Percentiles rank a stretch among this genome's conserved stretches.
These are phyloP conservation scores for Dothistroma septosporum DNA, from an alignment of 2,329 filamentous ascomycete species.

Conservation along the genomic window DNA sequence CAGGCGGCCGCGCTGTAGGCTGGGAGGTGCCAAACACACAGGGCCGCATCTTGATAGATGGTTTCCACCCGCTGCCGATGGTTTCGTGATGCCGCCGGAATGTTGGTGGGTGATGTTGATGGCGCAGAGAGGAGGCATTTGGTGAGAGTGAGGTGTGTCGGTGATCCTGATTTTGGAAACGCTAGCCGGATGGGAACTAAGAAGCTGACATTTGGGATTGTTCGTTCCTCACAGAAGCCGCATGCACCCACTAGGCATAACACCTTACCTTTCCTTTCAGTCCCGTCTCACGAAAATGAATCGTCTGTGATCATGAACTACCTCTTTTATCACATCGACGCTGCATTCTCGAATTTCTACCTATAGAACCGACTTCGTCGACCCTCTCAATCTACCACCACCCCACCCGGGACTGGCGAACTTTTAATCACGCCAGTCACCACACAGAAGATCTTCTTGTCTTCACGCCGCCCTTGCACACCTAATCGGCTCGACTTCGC, in stretches of 20 bases:
- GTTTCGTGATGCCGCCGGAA: constrained; percentile 10
- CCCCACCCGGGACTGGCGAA: background rate
- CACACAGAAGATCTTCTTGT: background rate
- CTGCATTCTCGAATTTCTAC: constrained; percentile 34
- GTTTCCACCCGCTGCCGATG: background rate
- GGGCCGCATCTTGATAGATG: background rate
- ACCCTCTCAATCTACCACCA: background rate
- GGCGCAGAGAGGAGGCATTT: background rate
- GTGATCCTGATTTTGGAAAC: background rate
- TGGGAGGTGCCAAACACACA: background rate
- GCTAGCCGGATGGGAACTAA: background rate
- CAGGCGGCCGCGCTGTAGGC: background rate
- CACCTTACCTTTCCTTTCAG: background rate
- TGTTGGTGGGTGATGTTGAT: constrained; percentile 11
- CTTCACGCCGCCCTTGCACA: background rate
- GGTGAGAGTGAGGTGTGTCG: background rate
- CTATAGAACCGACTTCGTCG: constrained; percentile 20
- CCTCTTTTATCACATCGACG: constrained; percentile 36
- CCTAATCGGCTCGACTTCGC: constrained; percentile 5
- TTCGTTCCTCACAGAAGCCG: background rate
- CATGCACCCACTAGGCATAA: background rate
- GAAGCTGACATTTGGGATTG: too few relatives aligned
- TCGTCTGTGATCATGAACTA: constrained; percentile 29
- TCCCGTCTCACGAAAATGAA: background rate
- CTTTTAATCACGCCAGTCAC: constrained; percentile 5